These are phyloP conservation scores for Parasitella parasitica DNA, from an alignment of 371 early-diverging fungal species.

Conservation along the genomic window DNA sequence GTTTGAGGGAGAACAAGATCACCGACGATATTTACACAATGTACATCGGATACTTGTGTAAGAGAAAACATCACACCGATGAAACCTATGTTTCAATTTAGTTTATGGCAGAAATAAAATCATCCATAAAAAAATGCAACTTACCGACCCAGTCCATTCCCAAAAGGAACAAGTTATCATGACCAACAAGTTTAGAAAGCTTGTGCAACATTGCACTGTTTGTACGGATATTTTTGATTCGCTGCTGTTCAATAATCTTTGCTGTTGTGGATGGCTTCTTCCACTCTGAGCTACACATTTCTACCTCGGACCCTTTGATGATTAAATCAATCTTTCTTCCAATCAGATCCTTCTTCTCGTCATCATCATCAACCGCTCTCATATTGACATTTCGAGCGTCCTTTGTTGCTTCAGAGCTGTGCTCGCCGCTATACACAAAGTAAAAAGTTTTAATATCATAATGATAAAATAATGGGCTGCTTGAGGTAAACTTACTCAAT, in stretches of 20 bases:
- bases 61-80: neutral
- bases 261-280: neutral
- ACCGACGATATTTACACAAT: neutral
- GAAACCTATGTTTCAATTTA: neutral
- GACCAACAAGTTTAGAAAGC: neutral
- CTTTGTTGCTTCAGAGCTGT: slow-evolving; percentile 7
- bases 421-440: slow-evolving; percentile 6
- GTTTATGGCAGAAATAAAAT: neutral
- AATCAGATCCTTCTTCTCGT: neutral
- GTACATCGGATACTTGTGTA: neutral
- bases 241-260: neutral
- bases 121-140: neutral
- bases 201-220: neutral
- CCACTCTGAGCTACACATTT: neutral
- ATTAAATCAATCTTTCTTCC: neutral
- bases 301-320: neutral
- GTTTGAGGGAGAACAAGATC: neutral
- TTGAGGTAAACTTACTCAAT: slow-evolving; percentile 11
- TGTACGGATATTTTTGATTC: neutral
- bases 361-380: neutral
- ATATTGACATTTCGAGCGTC: neutral
- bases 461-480: slow-evolving; percentile 1
- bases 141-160: neutral
- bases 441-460: slow-evolving; percentile 11
- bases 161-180: neutral